Evolutionary conservation across 768 basidiomycete genomes (phyloP).

Genomic region (Holtermanniella nyarrowii): DNA sequence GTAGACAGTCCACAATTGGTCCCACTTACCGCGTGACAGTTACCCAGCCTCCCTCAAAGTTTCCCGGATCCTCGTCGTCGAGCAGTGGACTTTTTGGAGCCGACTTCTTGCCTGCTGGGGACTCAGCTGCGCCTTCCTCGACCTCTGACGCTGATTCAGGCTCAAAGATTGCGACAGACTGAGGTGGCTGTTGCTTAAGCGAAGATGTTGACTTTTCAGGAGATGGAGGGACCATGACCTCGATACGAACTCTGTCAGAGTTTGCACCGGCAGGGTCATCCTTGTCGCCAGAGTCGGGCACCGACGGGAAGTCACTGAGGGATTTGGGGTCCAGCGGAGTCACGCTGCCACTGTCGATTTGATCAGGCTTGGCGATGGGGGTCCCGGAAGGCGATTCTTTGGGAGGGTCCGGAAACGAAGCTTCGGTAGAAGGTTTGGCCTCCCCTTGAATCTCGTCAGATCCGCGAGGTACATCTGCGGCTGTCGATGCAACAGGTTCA

Average conservation of each 20-base stretch:
- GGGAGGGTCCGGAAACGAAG: neutral
- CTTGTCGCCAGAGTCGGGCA: constrained; percentile 18
- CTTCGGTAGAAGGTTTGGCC: too few species aligned
- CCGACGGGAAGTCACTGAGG: constrained; percentile 27
- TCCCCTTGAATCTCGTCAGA: neutral
- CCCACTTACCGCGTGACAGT: constrained; percentile 35
- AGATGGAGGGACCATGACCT: constrained; percentile 27
- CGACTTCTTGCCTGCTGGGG: too few species aligned
- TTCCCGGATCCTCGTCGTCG: constrained; percentile 34
- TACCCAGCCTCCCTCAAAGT: constrained; percentile 35
- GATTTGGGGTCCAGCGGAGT: constrained; percentile 25
- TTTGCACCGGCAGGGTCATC: neutral
- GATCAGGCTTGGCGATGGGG: neutral
- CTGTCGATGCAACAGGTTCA: neutral
- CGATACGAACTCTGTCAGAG: constrained; percentile 21
- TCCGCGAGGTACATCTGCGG: neutral
- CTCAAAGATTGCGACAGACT: too few species aligned
- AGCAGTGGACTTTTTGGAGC: constrained; percentile 27
- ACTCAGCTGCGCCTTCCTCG: too few species aligned
- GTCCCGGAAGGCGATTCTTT: neutral
- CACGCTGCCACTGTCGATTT: neutral
- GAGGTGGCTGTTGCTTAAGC: too few species aligned
- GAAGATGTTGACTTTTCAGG: constrained; percentile 14
- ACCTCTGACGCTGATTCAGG: too few species aligned
- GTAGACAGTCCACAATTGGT: too few species aligned